Evolutionary conservation across 129 eudicot genomes (phyloP).

Genomic region (Logfia minima): DNA sequence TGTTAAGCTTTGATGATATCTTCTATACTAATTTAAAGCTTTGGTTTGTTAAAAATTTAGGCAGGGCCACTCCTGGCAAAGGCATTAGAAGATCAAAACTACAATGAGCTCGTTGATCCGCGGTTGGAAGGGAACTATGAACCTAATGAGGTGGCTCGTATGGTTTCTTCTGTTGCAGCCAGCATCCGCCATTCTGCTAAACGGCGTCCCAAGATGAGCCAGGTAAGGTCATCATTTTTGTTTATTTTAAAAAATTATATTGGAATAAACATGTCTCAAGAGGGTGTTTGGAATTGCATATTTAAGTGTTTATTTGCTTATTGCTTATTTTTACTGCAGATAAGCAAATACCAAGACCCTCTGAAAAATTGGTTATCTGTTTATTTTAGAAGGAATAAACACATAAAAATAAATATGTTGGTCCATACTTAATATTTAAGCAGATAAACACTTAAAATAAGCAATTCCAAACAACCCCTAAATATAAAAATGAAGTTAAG

Average conservation of each 20-base stretch:
- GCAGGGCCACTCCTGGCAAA: conserved; percentile 68
- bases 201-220: conserved; percentile 85
- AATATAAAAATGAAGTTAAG: neutral
- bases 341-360: no score
- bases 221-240: conserved; percentile 39
- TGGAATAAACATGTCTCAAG: neutral
- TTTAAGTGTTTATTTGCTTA: no score
- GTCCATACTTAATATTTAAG: no score
- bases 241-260: neutral
- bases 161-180: conserved; percentile 69
- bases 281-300: no score
- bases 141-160: conserved; percentile 53
- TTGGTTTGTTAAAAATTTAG: conserved; percentile 32
- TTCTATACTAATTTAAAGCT: neutral
- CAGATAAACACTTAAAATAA: no score
- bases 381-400: no score
- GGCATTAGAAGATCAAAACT: conserved; percentile 61
- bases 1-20: neutral
- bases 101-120: conserved; percentile 57
- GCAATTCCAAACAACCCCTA: neutral
- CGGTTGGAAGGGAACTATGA: conserved; percentile 55
- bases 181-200: conserved; percentile 76
- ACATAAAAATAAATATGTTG: no score
- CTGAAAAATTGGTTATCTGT: no score
- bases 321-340: no score